These are phyloP conservation scores for Gynochthodes officinalis DNA, from an alignment of 257 asterid genomes.

Conservation along the genomic window DNA sequence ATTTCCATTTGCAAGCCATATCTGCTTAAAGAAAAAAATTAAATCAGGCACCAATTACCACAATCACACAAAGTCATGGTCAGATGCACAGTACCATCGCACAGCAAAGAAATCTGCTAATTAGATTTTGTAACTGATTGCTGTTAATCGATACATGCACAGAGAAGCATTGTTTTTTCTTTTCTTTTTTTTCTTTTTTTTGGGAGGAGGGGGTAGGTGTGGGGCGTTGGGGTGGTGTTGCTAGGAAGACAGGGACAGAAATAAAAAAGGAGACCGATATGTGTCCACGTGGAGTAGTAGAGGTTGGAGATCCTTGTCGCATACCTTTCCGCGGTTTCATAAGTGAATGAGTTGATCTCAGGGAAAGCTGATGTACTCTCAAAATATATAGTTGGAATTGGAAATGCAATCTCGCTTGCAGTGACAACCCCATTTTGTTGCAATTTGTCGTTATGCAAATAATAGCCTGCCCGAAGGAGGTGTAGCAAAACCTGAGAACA, in stretches of 20 bases:
- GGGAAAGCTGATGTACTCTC: conserved; percentile 87
- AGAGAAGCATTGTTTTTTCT: too few species aligned
- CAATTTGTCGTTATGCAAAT: conserved; percentile 49
- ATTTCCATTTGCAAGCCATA: conserved; percentile 80
- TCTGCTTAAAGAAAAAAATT: conserved; percentile 38
- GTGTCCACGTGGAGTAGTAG: neutral
- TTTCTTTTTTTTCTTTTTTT: too few species aligned
- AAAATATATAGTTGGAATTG: conserved; percentile 78
- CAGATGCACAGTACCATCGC: neutral
- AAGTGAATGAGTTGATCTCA: conserved; percentile 90
- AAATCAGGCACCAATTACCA: conserved; percentile 19
- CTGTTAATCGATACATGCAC: neutral
- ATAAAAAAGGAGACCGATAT: neutral
- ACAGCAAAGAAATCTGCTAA: conserved; percentile 1
- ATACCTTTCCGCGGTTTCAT: conserved; percentile 64
- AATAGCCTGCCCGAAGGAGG: conserved; percentile 85
- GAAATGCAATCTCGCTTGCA: conserved; percentile 48
- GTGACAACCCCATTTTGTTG: conserved; percentile 31
- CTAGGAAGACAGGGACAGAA: neutral
- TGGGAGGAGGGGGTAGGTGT: too few species aligned
- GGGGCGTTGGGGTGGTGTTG: too few species aligned
- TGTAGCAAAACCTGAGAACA: conserved; percentile 74
- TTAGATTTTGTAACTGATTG: neutral
- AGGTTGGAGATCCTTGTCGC: conserved; percentile 9
- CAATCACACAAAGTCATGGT: neutral